These are phyloP conservation scores for Xylaria intraflava DNA, from an alignment of 495 filamentous ascomycete genomes.

Conservation along the genomic window DNA sequence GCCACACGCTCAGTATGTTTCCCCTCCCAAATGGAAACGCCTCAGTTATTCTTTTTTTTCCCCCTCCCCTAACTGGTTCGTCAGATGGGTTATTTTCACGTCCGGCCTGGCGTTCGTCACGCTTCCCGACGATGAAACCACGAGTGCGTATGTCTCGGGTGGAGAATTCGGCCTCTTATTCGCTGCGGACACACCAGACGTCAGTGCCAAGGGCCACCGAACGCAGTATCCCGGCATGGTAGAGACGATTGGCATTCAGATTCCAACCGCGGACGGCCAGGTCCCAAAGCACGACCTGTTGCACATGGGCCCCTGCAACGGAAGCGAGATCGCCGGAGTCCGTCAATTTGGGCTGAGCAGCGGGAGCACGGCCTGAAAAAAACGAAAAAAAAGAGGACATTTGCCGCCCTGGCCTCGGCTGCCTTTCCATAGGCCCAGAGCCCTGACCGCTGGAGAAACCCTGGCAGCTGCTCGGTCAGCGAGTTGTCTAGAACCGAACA, in stretches of 20 bases:
- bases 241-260: constrained; percentile 34
- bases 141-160: constrained; percentile 34
- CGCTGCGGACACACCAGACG: constrained; percentile 41
- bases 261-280: constrained; percentile 33
- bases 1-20: constrained; percentile 40
- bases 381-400: too few relatives aligned
- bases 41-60: not conserved
- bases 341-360: not conserved
- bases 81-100: constrained; percentile 47
- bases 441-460: not conserved
- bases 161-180: constrained; percentile 44
- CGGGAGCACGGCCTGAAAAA: not conserved
- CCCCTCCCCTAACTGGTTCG: not conserved
- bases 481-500: not conserved
- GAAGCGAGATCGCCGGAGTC: constrained; percentile 10
- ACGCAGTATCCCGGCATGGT: constrained; percentile 42
- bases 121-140: constrained; percentile 35
- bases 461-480: not conserved
- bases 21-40: not conserved
- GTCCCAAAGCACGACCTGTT: constrained; percentile 41
- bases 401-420: not conserved
- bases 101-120: constrained; percentile 47
- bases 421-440: not conserved
- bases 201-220: constrained; percentile 42
- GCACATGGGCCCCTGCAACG: constrained; percentile 13